A percentile compares a stretch with the other conserved stretches of the same genome.
Conservation (phyloP, 257 asterid genomes). For the Echium plantagineum region DNA sequence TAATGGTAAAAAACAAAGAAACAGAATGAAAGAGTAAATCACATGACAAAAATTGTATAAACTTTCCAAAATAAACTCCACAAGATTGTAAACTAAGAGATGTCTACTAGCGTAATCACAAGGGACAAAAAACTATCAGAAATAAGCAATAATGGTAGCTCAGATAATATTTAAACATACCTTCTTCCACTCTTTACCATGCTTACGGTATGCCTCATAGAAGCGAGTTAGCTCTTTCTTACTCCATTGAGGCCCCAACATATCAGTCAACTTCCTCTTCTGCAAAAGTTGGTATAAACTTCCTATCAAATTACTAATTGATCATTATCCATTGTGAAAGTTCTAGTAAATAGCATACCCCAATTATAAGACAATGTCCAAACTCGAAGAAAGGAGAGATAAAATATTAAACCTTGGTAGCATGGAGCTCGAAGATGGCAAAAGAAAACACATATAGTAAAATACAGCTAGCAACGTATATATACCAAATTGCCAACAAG, state of each 20-base stretch:
- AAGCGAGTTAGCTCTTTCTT: constrained; percentile 68
- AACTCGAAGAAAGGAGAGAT: neutral
- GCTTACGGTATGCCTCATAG: constrained; percentile 72
- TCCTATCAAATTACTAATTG: neutral
- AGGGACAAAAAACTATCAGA: neutral
- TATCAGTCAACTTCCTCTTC: constrained; percentile 78
- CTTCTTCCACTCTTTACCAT: constrained; percentile 70
- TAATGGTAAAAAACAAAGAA: neutral
- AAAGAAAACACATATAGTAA: no score
- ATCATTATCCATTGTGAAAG: neutral
- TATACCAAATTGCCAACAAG: no score
- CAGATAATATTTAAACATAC: neutral
- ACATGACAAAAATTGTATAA: no score
- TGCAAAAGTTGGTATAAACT: constrained; percentile 18
- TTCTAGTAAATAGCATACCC: neutral
- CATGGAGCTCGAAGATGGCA: neutral
- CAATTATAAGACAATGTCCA: neutral
- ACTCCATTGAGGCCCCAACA: constrained; percentile 86
- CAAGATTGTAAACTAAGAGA: no score
- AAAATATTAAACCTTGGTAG: neutral
- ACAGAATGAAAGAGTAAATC: neutral
- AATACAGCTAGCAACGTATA: no score
- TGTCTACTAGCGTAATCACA: no score
- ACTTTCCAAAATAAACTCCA: no score
- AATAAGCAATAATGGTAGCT: neutral